Evolutionary conservation across 2,329 filamentous ascomycete genomes (phyloP), one percentile per base, ranked within the genome.

Genomic region (Fusarium napiforme): DNA sequence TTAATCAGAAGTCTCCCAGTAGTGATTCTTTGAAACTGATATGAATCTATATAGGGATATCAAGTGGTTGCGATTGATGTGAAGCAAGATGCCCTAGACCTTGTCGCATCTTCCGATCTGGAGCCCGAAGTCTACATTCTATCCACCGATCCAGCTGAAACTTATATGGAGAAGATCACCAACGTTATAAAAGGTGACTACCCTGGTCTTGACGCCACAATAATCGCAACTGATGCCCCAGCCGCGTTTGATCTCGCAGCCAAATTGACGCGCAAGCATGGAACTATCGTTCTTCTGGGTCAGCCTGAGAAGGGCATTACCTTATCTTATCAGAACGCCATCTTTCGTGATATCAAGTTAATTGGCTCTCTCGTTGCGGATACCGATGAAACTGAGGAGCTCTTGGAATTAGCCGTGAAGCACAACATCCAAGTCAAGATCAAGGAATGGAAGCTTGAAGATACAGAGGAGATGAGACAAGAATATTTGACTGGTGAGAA

Each of bases 401-500:
- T 64, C 2, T 21, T 70, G 4, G n/a, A 40, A 15, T 28, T 69
- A 4, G 65, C 60, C 2, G 53, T 49, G 3, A 21, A 69, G 23
- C 65, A 70, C 4, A 16, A 45, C 5, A 62, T 70, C 3, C 47
- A 50, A 4, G 46, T 64, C 18, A 65, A 65, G 23, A 42, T 70
- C 10, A 56, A 56, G 19, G 40, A 69, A n/a, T 70, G 65, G 65
- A 60, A 43, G 26, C 26, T 12, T n/a, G 67, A 65, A 8, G 60
- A 65, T 14, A 60, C 67, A 3, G 65, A 69, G 12, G 4, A 32
- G 7, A 69, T 69, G 65, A 49, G 60, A 18, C 53, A 52, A 6
- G 60, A 69, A 11, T 69, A 69, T 16, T 3, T 69, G 28, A 8
- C 37, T 1, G 65, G 59, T 1, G 32, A 19, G 26, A 39, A 49